Conservation (phyloP, 345 rosid species). For the Angophora floribunda region DNA sequence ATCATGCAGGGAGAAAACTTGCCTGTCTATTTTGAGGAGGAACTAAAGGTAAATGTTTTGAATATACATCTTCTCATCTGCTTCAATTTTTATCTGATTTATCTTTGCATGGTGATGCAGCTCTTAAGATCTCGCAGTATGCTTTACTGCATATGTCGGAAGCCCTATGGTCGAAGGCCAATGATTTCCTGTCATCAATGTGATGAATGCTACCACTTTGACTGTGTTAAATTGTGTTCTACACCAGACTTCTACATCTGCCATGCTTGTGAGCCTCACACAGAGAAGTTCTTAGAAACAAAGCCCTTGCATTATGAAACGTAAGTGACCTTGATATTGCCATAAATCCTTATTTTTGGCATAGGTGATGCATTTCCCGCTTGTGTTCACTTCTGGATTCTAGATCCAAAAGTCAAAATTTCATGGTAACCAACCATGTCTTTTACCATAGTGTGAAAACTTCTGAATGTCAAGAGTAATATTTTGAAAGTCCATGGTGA, state of each 20-base stretch:
- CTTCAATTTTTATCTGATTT: not conserved
- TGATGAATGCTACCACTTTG: slow-evolving; percentile 68
- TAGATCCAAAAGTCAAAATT: not conserved
- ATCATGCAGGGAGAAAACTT: slow-evolving; percentile 60
- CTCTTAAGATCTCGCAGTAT: slow-evolving; percentile 57
- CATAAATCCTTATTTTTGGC: not conserved
- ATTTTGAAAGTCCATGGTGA: not conserved
- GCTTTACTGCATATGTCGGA: slow-evolving; percentile 83
- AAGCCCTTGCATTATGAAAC: slow-evolving; percentile 15
- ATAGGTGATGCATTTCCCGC: not conserved
- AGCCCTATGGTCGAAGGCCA: slow-evolving; percentile 53
- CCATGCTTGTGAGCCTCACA: slow-evolving; percentile 63
- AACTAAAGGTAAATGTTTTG: slow-evolving; percentile 52
- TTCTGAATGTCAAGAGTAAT: not conserved
- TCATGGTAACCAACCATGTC: not conserved
- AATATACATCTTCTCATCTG: not conserved
- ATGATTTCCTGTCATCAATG: slow-evolving; percentile 60
- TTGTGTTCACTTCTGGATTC: not conserved
- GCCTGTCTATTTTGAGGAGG: slow-evolving; percentile 46
- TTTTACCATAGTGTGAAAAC: not conserved
- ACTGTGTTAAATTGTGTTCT: slow-evolving; percentile 46
- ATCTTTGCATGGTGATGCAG: slow-evolving; percentile 32
- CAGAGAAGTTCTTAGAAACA: slow-evolving; percentile 2
- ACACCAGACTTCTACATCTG: slow-evolving; percentile 46
- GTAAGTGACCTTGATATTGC: slow-evolving; percentile 20